Conservation (phyloP, 768 basidiomycete genomes). For the Hydnomerulius pinastri region DNA sequence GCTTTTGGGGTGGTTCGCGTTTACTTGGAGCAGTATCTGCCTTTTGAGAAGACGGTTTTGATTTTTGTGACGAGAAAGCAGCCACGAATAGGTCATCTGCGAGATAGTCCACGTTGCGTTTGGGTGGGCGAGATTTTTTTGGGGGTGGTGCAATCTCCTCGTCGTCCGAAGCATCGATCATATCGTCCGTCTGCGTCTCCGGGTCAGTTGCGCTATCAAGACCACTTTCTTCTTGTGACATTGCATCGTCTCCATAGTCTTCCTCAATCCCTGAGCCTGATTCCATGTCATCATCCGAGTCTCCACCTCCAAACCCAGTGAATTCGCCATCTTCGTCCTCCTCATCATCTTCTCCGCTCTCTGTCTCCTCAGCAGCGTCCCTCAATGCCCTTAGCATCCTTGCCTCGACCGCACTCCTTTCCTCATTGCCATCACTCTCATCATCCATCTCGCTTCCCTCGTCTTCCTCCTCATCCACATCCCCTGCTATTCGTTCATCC, state of each 20-base stretch:
- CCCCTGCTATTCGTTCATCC: conserved; percentile 9
- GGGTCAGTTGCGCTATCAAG: conserved; percentile 7
- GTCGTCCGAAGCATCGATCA: conserved; percentile 14
- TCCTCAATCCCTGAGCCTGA: conserved; percentile 17
- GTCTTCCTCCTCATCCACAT: conserved; percentile 23
- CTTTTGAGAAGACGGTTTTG: conserved; percentile 8
- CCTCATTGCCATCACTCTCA: conserved; percentile 22
- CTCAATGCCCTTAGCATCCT: conserved; percentile 32
- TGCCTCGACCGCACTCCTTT: conserved; percentile 11
- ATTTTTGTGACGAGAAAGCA: conserved; percentile 46
- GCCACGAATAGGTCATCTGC: conserved; percentile 65
- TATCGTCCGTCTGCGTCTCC: conserved; percentile 19
- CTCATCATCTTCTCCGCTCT: conserved; percentile 16
- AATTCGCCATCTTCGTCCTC: conserved; percentile 22
- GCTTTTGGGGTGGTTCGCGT: conserved; percentile 27
- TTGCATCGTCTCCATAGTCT: conserved; percentile 17
- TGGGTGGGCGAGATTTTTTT: conserved; percentile 6
- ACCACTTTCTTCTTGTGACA: conserved; percentile 9
- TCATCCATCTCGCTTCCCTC: conserved; percentile 27
- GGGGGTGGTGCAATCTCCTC: not conserved
- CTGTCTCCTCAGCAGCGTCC: conserved; percentile 26
- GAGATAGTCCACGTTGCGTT: conserved; percentile 52
- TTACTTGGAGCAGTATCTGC: conserved; percentile 24
- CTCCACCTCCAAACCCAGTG: conserved; percentile 8
- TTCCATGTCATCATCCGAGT: conserved; percentile 9